phyloP scores from a whole-genome alignment of 2,329 filamentous ascomycete species.

The Aspergillus carbonarius region DNA sequence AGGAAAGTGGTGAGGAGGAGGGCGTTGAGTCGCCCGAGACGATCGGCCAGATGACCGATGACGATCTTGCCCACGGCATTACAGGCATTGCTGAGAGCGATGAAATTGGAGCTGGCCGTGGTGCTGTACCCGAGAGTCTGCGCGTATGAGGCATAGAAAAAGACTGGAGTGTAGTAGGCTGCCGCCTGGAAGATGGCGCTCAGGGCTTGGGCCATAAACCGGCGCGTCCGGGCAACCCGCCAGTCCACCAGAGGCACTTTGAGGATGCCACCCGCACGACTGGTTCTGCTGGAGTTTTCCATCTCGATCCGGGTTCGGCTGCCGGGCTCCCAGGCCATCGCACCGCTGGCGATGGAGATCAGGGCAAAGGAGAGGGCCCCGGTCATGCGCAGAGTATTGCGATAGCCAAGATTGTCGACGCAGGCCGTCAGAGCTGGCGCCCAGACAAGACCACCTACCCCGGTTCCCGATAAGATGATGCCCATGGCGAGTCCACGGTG shows the following conservation, averaged over 20 bases:
- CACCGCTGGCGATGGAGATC: slow-evolving; percentile 23
- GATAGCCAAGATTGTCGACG: slow-evolving; percentile 35
- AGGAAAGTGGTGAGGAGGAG: slow-evolving; percentile 33
- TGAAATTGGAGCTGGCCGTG: slow-evolving; percentile 39
- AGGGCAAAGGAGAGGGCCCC: slow-evolving; percentile 33
- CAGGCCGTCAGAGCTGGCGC: slow-evolving; percentile 33
- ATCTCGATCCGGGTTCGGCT: neutral
- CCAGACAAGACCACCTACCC: slow-evolving; percentile 40
- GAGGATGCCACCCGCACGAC: slow-evolving; percentile 16
- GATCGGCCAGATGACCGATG: slow-evolving; percentile 37
- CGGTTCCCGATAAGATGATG: slow-evolving; percentile 39
- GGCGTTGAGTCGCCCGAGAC: slow-evolving; percentile 30
- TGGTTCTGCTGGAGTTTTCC: slow-evolving; percentile 18
- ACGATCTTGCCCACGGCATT: slow-evolving; percentile 41
- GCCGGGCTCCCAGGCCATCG: slow-evolving; percentile 29
- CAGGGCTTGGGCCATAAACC: slow-evolving; percentile 38
- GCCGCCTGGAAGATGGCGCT: slow-evolving; percentile 39
- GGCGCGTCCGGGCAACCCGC: slow-evolving; percentile 32
- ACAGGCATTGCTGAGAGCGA: slow-evolving; percentile 41
- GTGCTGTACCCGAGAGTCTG: slow-evolving; percentile 39
- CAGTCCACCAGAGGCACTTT: slow-evolving; percentile 36
- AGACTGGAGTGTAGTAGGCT: slow-evolving; percentile 41
- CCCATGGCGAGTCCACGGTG: slow-evolving; percentile 41
- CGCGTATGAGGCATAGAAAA: slow-evolving; percentile 42
- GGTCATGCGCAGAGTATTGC: slow-evolving; percentile 38